Conservation (phyloP, 805 yeast genomes). For the Candida piceae region DNA sequence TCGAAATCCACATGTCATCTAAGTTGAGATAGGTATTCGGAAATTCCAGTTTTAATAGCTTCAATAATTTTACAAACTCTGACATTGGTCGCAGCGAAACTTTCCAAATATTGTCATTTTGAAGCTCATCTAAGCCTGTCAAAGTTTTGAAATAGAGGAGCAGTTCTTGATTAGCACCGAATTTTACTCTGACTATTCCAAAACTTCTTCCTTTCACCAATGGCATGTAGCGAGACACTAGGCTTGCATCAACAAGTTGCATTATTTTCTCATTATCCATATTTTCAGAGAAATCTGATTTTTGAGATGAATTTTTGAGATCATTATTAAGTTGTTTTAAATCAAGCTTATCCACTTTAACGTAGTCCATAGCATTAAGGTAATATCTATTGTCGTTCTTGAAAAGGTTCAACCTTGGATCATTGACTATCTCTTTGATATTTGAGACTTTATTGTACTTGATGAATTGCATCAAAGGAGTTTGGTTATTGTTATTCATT, state of each 20-base stretch:
- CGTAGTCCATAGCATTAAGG: slow-evolving; percentile 41
- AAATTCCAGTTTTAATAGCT: slow-evolving; percentile 32
- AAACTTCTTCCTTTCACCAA: slow-evolving; percentile 20
- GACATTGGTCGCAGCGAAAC: slow-evolving; percentile 24
- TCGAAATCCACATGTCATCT: slow-evolving; percentile 20
- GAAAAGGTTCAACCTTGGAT: slow-evolving; percentile 43
- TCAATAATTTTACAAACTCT: slow-evolving; percentile 31
- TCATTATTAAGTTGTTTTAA: background rate
- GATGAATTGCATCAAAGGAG: slow-evolving; percentile 69
- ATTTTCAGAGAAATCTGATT: too few species aligned
- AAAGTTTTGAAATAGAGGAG: slow-evolving; percentile 22
- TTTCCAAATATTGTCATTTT: too few species aligned
- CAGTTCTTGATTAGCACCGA: slow-evolving; percentile 24
- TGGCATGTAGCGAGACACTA: slow-evolving; percentile 18
- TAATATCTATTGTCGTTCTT: slow-evolving; percentile 27
- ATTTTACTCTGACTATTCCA: slow-evolving; percentile 32
- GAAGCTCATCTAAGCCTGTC: too few species aligned
- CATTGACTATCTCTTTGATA: slow-evolving; percentile 43
- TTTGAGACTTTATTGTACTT: slow-evolving; percentile 65
- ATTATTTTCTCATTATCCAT: slow-evolving; percentile 30
- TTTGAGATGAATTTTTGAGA: too few species aligned
- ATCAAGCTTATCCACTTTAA: slow-evolving; percentile 30
- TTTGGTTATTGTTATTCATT: slow-evolving; percentile 49
- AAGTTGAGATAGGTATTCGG: slow-evolving; percentile 29
- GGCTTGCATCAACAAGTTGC: slow-evolving; percentile 28